These are phyloP conservation scores for Boletus huronensis DNA, from an alignment of 768 basidiomycete genomes.

Conservation along the genomic window DNA sequence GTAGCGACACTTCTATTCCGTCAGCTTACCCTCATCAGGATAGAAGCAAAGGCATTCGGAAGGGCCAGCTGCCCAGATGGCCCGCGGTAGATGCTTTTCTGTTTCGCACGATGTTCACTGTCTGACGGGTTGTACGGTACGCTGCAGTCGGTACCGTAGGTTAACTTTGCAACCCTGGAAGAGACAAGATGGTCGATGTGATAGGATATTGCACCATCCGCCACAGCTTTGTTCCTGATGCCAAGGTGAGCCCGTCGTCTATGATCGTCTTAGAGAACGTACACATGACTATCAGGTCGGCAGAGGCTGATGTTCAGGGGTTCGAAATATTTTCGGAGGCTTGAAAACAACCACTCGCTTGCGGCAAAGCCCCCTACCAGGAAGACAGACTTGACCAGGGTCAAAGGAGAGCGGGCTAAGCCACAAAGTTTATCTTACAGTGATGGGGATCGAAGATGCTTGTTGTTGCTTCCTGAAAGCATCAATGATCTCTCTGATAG, in stretches of 20 bases:
- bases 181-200: slow-evolving; percentile 48
- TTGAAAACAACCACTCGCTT: slow-evolving; percentile 45
- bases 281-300: slow-evolving; percentile 55
- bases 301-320: slow-evolving; percentile 40
- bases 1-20: not conserved
- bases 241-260: slow-evolving; percentile 8
- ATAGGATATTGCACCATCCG: slow-evolving; percentile 46
- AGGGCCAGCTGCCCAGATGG: slow-evolving; percentile 39
- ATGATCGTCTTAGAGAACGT: slow-evolving; percentile 19
- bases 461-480: slow-evolving; percentile 34
- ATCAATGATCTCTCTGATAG: slow-evolving; percentile 35
- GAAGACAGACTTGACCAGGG: slow-evolving; percentile 34
- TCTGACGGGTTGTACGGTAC: slow-evolving; percentile 34
- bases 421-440: slow-evolving; percentile 21
- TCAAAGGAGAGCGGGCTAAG: not conserved
- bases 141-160: slow-evolving; percentile 45
- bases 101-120: slow-evolving; percentile 40
- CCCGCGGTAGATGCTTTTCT: slow-evolving; percentile 30
- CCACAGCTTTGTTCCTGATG: slow-evolving; percentile 47
- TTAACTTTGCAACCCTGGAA: slow-evolving; percentile 44
- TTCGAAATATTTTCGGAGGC: slow-evolving; percentile 39
- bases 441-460: slow-evolving; percentile 30
- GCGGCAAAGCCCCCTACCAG: slow-evolving; percentile 55
- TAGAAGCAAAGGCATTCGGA: slow-evolving; percentile 40
- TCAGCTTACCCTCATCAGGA: slow-evolving; percentile 38